phyloP scores from a whole-genome alignment of 2,329 filamentous ascomycete genomes.

The Aspergillus carbonarius region DNA sequence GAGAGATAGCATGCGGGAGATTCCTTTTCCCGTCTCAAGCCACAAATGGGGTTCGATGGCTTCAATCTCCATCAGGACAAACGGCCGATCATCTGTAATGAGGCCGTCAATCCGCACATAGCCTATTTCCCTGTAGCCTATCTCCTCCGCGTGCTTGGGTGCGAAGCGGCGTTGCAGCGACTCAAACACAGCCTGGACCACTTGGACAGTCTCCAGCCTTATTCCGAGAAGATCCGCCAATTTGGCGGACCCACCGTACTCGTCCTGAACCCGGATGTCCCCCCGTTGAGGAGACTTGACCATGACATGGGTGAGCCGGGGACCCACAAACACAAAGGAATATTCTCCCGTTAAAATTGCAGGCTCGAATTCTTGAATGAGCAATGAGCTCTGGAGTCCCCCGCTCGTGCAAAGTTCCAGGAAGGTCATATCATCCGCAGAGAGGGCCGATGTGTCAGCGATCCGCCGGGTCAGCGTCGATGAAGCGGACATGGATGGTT shows the following conservation, averaged over 20 bases:
- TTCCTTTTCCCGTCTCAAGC: slow-evolving; percentile 1
- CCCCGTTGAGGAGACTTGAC: not conserved
- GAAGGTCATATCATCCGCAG: not conserved
- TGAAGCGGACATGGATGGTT: not conserved
- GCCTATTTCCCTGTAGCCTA: not conserved
- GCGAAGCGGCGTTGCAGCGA: not conserved
- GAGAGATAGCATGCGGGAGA: not conserved
- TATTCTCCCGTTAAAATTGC: not conserved
- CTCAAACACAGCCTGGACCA: not conserved
- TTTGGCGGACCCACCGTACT: not conserved
- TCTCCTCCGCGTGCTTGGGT: not conserved
- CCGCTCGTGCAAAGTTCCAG: not conserved
- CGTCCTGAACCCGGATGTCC: not conserved
- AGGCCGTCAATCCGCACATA: slow-evolving; percentile 3
- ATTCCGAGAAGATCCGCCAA: not conserved
- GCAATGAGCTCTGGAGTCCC: not conserved
- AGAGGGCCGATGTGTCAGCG: not conserved
- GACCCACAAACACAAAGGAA: not conserved
- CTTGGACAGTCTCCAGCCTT: not conserved
- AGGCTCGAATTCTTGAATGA: not conserved
- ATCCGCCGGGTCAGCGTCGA: not conserved
- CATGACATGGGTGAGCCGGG: not conserved
- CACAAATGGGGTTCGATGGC: not conserved
- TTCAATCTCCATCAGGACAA: slow-evolving; percentile 5
- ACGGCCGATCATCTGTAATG: not conserved